Conservation (phyloP, 768 basidiomycete genomes). For the Tulasnella sp. region DNA sequence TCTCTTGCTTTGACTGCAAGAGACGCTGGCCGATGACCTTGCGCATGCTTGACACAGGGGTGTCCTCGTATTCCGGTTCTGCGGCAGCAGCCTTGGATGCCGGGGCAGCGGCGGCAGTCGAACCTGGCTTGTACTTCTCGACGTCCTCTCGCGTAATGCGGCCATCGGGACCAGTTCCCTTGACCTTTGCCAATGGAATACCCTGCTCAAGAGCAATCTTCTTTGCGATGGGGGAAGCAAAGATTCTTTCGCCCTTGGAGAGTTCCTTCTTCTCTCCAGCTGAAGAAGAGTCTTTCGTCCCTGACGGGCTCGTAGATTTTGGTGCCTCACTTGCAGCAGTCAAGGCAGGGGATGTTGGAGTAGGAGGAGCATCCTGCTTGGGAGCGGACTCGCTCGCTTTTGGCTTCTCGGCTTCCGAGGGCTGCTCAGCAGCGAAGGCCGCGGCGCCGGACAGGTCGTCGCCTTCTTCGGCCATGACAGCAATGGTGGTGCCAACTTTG, state of each 20-base stretch:
- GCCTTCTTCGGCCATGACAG: slow-evolving; percentile 88
- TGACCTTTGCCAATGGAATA: slow-evolving; percentile 79
- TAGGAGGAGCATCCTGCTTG: slow-evolving; percentile 5
- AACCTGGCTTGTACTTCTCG: slow-evolving; percentile 68
- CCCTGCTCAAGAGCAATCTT: slow-evolving; percentile 93
- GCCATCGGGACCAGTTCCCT: slow-evolving; percentile 89
- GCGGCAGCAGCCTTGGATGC: slow-evolving; percentile 43
- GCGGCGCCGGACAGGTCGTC: slow-evolving; percentile 83
- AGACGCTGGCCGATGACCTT: slow-evolving; percentile 86
- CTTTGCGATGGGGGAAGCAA: slow-evolving; percentile 92
- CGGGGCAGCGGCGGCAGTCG: slow-evolving; percentile 39
- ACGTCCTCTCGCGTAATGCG: slow-evolving; percentile 93
- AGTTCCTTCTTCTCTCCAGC: slow-evolving; percentile 37
- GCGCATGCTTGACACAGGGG: slow-evolving; percentile 89
- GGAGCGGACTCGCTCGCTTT: slow-evolving; percentile 28
- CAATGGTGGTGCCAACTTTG: slow-evolving; percentile 79
- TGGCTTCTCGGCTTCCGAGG: slow-evolving; percentile 18
- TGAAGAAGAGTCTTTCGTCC: slow-evolving; percentile 31
- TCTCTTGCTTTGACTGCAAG: slow-evolving; percentile 83
- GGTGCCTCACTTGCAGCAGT: slow-evolving; percentile 33
- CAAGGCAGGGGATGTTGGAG: slow-evolving; percentile 25
- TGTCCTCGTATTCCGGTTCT: slow-evolving; percentile 69
- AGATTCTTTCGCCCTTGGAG: slow-evolving; percentile 70
- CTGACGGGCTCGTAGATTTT: slow-evolving; percentile 27
- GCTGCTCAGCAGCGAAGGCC: slow-evolving; percentile 53